Base-by-base conservation (phyloP, 2,329 filamentous ascomycete genomes). In the Golovinomyces cichoracearum region DNA sequence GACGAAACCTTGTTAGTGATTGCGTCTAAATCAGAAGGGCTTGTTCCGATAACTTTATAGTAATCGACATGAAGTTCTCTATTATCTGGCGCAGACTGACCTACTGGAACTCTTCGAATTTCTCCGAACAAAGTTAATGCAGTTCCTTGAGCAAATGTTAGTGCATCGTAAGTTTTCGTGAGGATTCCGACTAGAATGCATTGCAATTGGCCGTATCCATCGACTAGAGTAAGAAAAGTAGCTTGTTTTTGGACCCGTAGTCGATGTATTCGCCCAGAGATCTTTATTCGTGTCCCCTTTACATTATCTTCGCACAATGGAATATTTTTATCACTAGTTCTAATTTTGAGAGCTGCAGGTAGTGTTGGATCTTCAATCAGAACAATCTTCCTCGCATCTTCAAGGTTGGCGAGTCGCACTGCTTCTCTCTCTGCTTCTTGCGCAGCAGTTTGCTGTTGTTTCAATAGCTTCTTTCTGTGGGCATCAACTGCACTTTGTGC, bases 201-300 rank as follows among this genome's bases (percentile, higher is more conserved):
- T 68, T 93, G 85, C 62, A 95, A 70, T 59, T 78, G 78, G 48
- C 81, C 83, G 59, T 86, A 83, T 50, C 86, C 86, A 61, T 92
- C 83, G 53, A 78, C 71, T 53, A 93, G 68, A n/a, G 80, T 88
- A 60, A 93, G 70, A 65, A 93, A 94, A 49, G 84, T 78, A 54
- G 83, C 74, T 60, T 83, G 78, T 65, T 88, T 90, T 66, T 93
- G 86, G 52, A 73, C 70, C 52, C 83, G 74, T 62, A 86, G 67
- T 51, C 83, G 75, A 65, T 93, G 83, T 49, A 93, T 83, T 55
- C 85, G 74, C 49, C 86, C 86, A 54, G 78, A 73, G 21, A 93
- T 81, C 56, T 78, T 76, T 50, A 93, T 82, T 48, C 84, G 72
- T 40, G 78, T 78, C 53, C 82, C 83, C 63, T 74, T 73, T 52